Evolutionary conservation across 202 grass and related monocot species (phyloP).

Genomic region (Eragrostis tef): DNA sequence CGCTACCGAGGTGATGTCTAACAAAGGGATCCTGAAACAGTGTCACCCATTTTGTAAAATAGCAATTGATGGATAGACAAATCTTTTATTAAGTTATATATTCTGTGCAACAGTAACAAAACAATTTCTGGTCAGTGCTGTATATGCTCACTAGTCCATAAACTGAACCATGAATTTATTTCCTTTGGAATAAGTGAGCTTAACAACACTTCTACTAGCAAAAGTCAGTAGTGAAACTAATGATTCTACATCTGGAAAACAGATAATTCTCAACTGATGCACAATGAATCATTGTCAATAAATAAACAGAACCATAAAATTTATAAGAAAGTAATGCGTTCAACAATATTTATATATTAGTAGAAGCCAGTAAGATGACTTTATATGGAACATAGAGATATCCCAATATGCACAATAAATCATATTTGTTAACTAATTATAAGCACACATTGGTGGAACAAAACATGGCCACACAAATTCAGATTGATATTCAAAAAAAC

Average conservation of each 20-base stretch:
- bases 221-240: background rate
- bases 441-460: background rate
- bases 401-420: conserved; percentile 2
- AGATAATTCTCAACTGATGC: background rate
- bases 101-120: background rate
- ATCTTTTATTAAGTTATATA: background rate
- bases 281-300: background rate
- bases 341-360: no score
- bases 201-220: background rate
- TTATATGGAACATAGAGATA: no score
- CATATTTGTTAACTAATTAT: background rate
- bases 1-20: background rate
- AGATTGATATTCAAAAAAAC: conserved; percentile 1
- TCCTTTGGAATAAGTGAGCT: background rate
- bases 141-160: background rate
- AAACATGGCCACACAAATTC: background rate
- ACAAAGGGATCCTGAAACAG: background rate
- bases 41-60: background rate
- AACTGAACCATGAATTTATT: background rate
- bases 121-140: background rate
- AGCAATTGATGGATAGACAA: background rate
- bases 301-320: no score
- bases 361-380: no score
- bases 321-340: no score
- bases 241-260: background rate